Base-by-base conservation (phyloP, 2,329 filamentous ascomycete species). In the Pseudocercospora fijiensis region DNA sequence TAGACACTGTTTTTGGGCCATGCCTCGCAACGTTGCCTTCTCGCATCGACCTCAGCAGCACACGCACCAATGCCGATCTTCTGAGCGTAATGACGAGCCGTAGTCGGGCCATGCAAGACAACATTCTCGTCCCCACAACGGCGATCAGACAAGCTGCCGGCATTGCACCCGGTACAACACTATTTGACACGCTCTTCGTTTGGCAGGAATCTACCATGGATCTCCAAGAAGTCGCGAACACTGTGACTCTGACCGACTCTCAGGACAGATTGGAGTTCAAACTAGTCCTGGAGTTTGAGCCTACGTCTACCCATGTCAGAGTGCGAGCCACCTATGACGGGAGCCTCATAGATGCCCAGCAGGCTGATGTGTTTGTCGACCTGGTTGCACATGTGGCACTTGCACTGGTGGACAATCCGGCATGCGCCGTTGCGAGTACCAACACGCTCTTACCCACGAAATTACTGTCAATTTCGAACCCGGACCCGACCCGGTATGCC, bases 141-240 rank as follows among this genome's bases (percentile, higher is more conserved):
- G 86, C 92, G 1, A 90, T 96, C 67, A 88, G 86, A 71, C 86
- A 84, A 68, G 76, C 83, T 1, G 84, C 83, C 2, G 84, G 82
- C 0, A 65, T 89, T 0, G 77, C 82, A 27, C 80, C 86, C 0
- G 80, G 83, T 0, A 82, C 85, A 43, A 56, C 51, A 3, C 76
- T 96, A 0, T 96, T 94, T 69, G 90, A 96, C 69, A 83, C 88
- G 0, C 79, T 96, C 0, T 88, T 96, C 70, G 88, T 93, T 0
- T 97, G 93, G 82, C 93, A 97, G 70, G 89, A 96, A 72, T 90
- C 88, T 0, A 79, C 89, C 18, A 67, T 76, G 1, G 65, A 68
- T 2, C 67, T 73, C n/a, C 66, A 72, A 3, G 72, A 78, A 70
- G 41, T 30, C 8, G 22, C 52, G 5, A n/a, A 60, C 4, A n/a